Evolutionary conservation across 2,329 filamentous ascomycete species (phyloP), one percentile per base, ranked within the genome.

Genomic region (Xenosphaeropsis pyriputrescens): DNA sequence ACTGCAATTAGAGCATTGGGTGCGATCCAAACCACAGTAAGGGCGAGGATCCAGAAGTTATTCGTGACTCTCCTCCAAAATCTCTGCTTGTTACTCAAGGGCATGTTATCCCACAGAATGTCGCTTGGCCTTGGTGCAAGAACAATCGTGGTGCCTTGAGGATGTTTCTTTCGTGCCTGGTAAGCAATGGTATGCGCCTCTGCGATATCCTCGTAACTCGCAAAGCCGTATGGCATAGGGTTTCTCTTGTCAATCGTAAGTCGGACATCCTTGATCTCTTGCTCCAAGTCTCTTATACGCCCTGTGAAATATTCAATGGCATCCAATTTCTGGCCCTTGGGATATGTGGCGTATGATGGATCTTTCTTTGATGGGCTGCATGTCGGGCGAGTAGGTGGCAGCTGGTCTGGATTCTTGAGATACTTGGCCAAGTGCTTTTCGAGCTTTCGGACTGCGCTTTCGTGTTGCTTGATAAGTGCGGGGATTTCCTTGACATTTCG

Each of bases 1-100:
- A 96, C 79, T 45, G 89, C 85, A 46, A 96, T 96, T 58, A 94
- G 69, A 37, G 88, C 82, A 67, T 98, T 98, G 45, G 91, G 88
- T 3, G 74, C 85, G 43, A 93, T 79, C 82, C 88, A 98, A 6
- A 93, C 54, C 1, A 93, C 42, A 0, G 89, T 96, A 37, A 98
- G 61, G 1, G 89, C 50, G 3, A 72, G 63, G 32, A 94, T 79
- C 85, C 88, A 95, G 39, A 94, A 57, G 42, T 81, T 81, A 60
- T 91, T 93, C 50, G 85, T 67, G 43, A 89, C 69, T 30, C 79
- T 69, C 49, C 80, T 80, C 62, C 80, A 82, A 43, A 70, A 71
- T 38, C 88, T 74, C 1, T 76, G 71, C 18, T 72, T 64, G 30
- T 76, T 76, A 13, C 68, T 73, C 40, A 96, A 63, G 5, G 75